Conservation (phyloP, 139 green algal genomes). For the Chlamydomonas sp. region DNA sequence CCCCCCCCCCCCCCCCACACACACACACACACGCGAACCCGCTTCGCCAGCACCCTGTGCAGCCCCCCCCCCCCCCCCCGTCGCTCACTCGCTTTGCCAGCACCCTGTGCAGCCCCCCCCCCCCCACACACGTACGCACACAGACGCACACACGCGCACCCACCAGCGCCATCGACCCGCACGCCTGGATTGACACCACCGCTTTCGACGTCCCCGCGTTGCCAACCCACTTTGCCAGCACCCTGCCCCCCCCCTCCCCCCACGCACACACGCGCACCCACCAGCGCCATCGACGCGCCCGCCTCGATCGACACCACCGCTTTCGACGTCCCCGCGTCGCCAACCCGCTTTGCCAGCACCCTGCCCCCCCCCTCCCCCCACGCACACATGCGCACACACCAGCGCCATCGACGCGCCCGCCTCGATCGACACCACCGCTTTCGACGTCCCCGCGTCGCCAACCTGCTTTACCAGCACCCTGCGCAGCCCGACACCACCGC, state of each 20-base stretch:
- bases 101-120: too few species aligned
- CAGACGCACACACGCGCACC: too few species aligned
- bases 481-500: background rate
- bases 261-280: conserved; percentile 6
- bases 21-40: too few species aligned
- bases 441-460: too few species aligned
- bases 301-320: conserved; percentile 1
- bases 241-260: conserved; percentile 24
- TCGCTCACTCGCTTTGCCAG: too few species aligned
- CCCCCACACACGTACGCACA: too few species aligned
- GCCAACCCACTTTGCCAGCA: conserved; percentile 24
- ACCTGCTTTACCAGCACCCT: too few species aligned
- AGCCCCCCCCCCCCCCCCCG: too few species aligned
- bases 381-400: too few species aligned
- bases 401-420: too few species aligned
- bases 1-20: conserved; percentile 18
- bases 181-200: background rate
- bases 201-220: conserved; percentile 30
- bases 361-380: conserved; percentile 24
- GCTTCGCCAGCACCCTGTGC: too few species aligned
- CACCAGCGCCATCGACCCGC: conserved; percentile 1
- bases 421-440: too few species aligned
- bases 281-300: background rate
- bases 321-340: conserved; percentile 29
- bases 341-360: conserved; percentile 25